These are phyloP conservation scores for Mollisia scopiformis DNA, from an alignment of 2,329 filamentous ascomycete genomes.

Conservation along the genomic window DNA sequence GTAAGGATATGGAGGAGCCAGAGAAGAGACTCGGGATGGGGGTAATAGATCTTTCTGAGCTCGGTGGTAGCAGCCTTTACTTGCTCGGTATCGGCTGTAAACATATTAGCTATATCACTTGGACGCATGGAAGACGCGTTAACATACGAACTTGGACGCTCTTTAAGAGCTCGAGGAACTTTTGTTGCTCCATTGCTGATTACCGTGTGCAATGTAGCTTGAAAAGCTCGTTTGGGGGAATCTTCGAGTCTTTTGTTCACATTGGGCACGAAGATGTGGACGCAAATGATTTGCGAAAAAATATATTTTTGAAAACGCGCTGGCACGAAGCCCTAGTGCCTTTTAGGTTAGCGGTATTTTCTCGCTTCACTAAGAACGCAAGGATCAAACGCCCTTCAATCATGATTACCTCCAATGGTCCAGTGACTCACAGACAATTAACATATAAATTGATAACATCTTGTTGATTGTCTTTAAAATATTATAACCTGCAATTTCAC, in stretches of 20 bases:
- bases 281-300: background rate
- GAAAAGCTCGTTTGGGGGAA: background rate
- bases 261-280: background rate
- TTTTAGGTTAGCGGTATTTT: background rate
- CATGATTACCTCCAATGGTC: background rate
- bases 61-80: constrained; percentile 89
- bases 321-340: background rate
- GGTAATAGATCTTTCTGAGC: constrained; percentile 93
- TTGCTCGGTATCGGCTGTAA: constrained; percentile 80
- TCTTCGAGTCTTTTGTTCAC: background rate
- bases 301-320: background rate
- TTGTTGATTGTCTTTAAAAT: background rate
- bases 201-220: constrained; percentile 8
- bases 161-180: constrained; percentile 85
- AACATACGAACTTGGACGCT: constrained; percentile 83
- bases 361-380: background rate
- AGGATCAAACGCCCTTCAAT: background rate
- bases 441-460: background rate
- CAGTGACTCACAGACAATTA: background rate
- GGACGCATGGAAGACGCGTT: constrained; percentile 9
- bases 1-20: constrained; percentile 87
- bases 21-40: constrained; percentile 79
- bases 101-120: constrained; percentile 25
- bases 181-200: constrained; percentile 73
- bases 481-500: background rate